phyloP scores from a whole-genome alignment of 2,329 filamentous ascomycete species.

The Sporothrix globosa region DNA sequence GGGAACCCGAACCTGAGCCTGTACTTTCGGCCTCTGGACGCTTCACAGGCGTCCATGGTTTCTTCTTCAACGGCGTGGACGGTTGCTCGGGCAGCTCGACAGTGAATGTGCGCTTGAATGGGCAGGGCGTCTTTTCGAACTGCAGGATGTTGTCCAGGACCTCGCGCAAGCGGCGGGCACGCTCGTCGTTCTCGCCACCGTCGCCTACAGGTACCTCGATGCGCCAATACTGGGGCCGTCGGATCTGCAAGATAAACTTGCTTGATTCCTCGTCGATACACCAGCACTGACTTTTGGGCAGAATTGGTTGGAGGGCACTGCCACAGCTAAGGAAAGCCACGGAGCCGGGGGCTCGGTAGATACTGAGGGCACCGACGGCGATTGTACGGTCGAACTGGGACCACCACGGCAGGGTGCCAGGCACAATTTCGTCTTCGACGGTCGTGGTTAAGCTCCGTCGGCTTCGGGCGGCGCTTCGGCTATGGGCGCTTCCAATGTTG shows the following conservation, averaged over 20 bases:
- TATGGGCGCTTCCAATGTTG: conserved; percentile 41
- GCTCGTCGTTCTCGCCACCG: conserved; percentile 61
- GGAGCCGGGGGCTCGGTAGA: conserved; percentile 84
- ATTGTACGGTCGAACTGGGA: conserved; percentile 80
- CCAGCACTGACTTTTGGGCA: conserved; percentile 92
- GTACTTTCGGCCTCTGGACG: conserved; percentile 37
- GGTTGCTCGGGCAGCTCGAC: conserved; percentile 72
- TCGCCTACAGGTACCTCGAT: conserved; percentile 77
- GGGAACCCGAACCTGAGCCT: conserved; percentile 39
- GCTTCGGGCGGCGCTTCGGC: conserved; percentile 33
- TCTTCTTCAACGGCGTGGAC: conserved; percentile 65
- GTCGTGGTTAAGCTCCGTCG: conserved; percentile 30
- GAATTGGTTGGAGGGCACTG: conserved; percentile 78
- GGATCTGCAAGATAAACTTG: conserved; percentile 83
- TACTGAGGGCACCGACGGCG: conserved; percentile 74
- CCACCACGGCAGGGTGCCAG: conserved; percentile 71
- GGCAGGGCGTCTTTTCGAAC: conserved; percentile 87
- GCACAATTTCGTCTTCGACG: conserved; percentile 49
- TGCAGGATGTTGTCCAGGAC: conserved; percentile 74
- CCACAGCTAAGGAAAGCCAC: conserved; percentile 88
- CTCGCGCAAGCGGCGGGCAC: conserved; percentile 68
- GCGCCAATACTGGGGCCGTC: conserved; percentile 83
- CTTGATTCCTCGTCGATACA: conserved; percentile 81
- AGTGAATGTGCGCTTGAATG: conserved; percentile 77
- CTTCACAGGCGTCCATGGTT: conserved; percentile 65